Evolutionary conservation across 805 yeast genomes (phyloP), one percentile per base, ranked within the genome.

Genomic region (Ogataea nitratoaversa): DNA sequence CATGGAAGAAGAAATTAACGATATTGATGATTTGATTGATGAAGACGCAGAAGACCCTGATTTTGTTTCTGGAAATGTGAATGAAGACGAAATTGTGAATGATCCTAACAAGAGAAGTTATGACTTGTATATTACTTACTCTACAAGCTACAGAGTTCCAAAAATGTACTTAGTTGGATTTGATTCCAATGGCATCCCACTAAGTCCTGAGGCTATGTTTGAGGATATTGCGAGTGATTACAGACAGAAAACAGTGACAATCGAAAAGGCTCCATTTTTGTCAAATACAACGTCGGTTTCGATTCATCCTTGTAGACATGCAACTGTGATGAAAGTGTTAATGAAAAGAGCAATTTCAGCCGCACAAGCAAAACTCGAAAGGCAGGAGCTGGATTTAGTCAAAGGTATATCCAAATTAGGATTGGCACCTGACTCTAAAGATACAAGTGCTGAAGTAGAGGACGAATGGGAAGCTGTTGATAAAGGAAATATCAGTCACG

Each of bases 291-390:
- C 93, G 0, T 71, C 85, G 0, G 89, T 93, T 6, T 86, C 96
- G 7, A 91, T 93, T 37, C 99, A 93, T 59, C 99, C 99, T 2
- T 93, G 99, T 60, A 82, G 83, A 50, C 99, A 93, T 60, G 90
- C 98, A 2, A 79, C 83, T 30, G 99, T 93, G 17, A 93, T 93
- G 99, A 81, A 79, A 53, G 84, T 89, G 32, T 68, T 93, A 46
- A 78, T 93, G 74, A 83, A 79, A 42, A 70, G 81, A 46, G 88
- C 95, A 1, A 76, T 76, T 23, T 55, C 65, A n/a, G 78, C 76
- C 11, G 63, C 60, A 6, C 47, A 45, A 28, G 53, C 56, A 17
- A 67, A 69, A 41, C 57, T 55, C 36, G 56, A 51, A 27, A 62
- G 51, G 48, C 57, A 52, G 49, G 43, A 49, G 36, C 46, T 44